phyloP scores from a whole-genome alignment of 768 basidiomycete species.

The Sarcomyxa edulis region DNA sequence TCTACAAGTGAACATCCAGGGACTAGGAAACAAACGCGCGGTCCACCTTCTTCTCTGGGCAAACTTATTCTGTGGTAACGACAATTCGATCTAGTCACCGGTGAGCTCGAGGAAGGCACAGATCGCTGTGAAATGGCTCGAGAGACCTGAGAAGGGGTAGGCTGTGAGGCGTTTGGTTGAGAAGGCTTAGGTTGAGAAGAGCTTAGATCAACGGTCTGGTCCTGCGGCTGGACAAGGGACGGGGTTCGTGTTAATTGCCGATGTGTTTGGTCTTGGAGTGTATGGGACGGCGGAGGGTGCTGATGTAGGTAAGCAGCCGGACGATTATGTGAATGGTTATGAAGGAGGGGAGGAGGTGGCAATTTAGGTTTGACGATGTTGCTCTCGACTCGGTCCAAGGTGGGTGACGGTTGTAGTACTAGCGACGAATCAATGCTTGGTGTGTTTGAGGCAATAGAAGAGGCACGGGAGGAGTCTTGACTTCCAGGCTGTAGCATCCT shows the following conservation, averaged over 20 bases:
- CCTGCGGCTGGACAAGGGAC: conserved; percentile 5
- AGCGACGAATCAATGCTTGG: conserved; percentile 21
- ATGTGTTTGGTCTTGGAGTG: conserved; percentile 11
- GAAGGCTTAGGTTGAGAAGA: conserved; percentile 12
- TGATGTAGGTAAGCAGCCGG: too few relatives aligned
- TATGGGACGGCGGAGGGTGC: conserved; percentile 16
- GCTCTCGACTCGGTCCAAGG: conserved; percentile 11
- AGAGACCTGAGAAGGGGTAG: conserved; percentile 10
- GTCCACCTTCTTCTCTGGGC: conserved; percentile 46
- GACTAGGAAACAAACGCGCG: conserved; percentile 57
- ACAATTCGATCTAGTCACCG: conserved; percentile 64
- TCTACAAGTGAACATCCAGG: conserved; percentile 65
- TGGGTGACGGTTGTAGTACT: conserved; percentile 22
- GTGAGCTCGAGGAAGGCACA: conserved; percentile 29
- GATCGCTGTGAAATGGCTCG: conserved; percentile 14
- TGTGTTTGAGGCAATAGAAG: conserved; percentile 42
- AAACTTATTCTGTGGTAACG: conserved; percentile 66
- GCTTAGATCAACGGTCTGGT: conserved; percentile 6
- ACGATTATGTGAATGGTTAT: conserved; percentile 14
- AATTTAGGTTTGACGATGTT: conserved; percentile 13
- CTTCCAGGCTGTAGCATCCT: conserved; percentile 25
- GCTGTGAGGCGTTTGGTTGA: conserved; percentile 14
- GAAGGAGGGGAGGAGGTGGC: conserved; percentile 23
- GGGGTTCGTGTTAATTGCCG: conserved; percentile 8
- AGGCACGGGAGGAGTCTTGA: conserved; percentile 34